Base-by-base conservation (phyloP, 139 green algal species). In the Micromonas pusilla region DNA sequence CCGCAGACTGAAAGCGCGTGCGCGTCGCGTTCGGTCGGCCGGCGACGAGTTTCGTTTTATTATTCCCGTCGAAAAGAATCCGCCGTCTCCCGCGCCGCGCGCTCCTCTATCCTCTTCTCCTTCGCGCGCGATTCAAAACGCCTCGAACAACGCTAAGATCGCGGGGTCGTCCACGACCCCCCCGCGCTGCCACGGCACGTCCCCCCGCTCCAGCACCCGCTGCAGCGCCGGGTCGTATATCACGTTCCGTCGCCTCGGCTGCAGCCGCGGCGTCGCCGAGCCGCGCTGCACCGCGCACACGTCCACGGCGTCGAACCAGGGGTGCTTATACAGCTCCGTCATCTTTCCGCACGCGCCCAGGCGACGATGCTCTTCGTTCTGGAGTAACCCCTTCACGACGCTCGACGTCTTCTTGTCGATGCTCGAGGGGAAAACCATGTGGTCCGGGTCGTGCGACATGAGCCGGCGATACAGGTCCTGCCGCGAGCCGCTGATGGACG, bases 401-500 rank as follows among this genome's bases (percentile, higher is more conserved):
- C 23, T 33, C 26, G 23, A 28, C 21, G 68, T 75, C 5, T 60
- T 39, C 4, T 6, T 5, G 25, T 75, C 37, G 68, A 75, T 38
- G 34, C 37, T 62, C 16, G 23, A 31, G 20, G 68, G 37, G 25
- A 60, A 63, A 3, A 20, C 33, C 36, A 75, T 62, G 3, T n/a
- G 26, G 4, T 30, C 68, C n/a, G 52, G 52, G 2, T 5, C 2
- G 37, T 75, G 37, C n/a, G n/a, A 33, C 34, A 64, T 37, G 1
- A 75, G 21, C 37, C 21, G 19, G 6, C 38, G 37, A 36, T 75
- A 75, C 25, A 75, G 30, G 19, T 75, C 68, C 5, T 63, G 37
- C 20, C 38, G 36, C 1, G 37, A 39, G 23, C 37, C 68, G 25
- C 33, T 60, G 68, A 37, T 26, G 9, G 5, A 52, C 76, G 90